Evolutionary conservation across 805 yeast genomes (phyloP), one percentile per base, ranked within the genome.

Genomic region (Hagleromyces aurorensis): DNA sequence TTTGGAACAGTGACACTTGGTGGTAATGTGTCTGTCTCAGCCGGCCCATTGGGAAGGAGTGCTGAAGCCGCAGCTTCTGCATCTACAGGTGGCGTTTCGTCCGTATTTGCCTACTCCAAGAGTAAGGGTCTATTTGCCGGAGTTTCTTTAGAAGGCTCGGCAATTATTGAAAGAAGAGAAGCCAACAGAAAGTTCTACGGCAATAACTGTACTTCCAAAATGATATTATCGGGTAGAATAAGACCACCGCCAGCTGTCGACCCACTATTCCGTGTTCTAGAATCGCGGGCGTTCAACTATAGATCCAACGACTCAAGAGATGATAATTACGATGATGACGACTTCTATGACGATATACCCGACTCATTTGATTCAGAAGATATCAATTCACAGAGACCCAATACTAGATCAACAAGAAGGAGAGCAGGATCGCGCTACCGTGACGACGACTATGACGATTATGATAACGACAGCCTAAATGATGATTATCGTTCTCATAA

Each of bases 31-130:
- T 85, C 96, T 12, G 78, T 89, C 19, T 96, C 98, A 9, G 97
- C 96, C 1, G 98, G 98, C 23, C 97, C 97, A 1, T 63, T 91
- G 42, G 98, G 98, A 32, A 75, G 98, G 61, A 86, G 83, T 46
- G 98, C 96, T 3, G 98, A 89, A 60, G 96, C 94, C 27, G 94
- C 93, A 11, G 97, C 95, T 13, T 72, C 93, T 16, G 97, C 96
- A 1, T 84, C 96, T 4, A 59, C 85, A 33, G 79, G 78, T 45
- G 69, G 79, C 30, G 91, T 86, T 4, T 83, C 96, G 4, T 94
- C 97, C 5, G 78, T 89, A 11, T 89, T 89, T 54, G 65, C 96
- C 1, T 89, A 91, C 61, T 84, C 96, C 8, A 89, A 91, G 59
- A 86, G 96, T 3, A 89, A 91, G 57, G 98, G 98, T 40, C 68